Evolutionary conservation across 1,139 yeast species (phyloP).

Genomic region (Geotrichum australiense): DNA sequence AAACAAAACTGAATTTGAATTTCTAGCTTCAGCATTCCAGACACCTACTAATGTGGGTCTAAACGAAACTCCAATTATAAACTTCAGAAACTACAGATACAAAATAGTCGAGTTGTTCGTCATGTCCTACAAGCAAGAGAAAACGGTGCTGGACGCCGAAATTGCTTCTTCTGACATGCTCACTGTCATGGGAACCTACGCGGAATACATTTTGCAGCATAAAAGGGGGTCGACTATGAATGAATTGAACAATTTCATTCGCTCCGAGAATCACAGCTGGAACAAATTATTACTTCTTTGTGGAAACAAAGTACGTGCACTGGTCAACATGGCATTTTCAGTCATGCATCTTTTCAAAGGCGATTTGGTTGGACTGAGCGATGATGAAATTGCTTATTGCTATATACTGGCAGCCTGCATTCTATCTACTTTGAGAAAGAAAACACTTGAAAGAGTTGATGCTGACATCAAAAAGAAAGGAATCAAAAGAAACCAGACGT

Average conservation of each 20-base stretch:
- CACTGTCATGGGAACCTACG: conserved; percentile 13
- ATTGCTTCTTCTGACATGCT: conserved; percentile 16
- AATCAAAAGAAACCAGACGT: conserved; percentile 14
- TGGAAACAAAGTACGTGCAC: conserved; percentile 11
- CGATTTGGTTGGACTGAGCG: conserved; percentile 15
- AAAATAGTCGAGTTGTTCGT: conserved; percentile 18
- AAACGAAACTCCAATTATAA: conserved; percentile 17
- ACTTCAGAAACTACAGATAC: conserved; percentile 18
- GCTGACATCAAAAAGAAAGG: conserved; percentile 14
- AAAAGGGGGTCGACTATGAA: conserved; percentile 1
- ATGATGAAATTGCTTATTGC: conserved; percentile 17
- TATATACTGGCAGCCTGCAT: conserved; percentile 18
- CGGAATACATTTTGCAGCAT: conserved; percentile 13
- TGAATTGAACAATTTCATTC: conserved; percentile 11
- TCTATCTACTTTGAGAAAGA: conserved; percentile 11
- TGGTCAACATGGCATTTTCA: conserved; percentile 17
- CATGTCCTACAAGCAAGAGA: conserved; percentile 18
- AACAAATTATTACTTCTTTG: conserved; percentile 12
- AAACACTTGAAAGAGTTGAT: conserved; percentile 4
- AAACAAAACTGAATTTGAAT: conserved; percentile 13
- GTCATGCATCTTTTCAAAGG: conserved; percentile 18
- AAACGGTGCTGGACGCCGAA: conserved; percentile 14
- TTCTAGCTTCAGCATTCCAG: conserved; percentile 9
- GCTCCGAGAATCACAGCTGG: conserved; percentile 14
- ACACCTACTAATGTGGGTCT: conserved; percentile 8